phyloP scores from a whole-genome alignment of 768 basidiomycete species.

The Naganishia friedmannii region DNA sequence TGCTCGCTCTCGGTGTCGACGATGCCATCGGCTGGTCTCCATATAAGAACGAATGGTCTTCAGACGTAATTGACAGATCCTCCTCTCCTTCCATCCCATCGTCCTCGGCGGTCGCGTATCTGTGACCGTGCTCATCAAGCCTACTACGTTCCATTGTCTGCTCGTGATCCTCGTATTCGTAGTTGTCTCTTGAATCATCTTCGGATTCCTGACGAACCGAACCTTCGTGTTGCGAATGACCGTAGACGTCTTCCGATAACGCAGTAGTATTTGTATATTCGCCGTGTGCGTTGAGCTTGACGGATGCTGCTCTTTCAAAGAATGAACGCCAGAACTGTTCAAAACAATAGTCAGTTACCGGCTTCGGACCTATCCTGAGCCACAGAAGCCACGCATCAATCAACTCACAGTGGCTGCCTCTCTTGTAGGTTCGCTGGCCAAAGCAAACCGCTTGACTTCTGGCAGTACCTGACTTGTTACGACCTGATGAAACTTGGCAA shows the following conservation, averaged over 20 bases:
- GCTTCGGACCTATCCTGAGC: no score
- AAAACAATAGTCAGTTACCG: not conserved
- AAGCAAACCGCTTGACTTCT: constrained; percentile 82
- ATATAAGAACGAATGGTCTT: constrained; percentile 71
- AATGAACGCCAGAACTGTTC: constrained; percentile 91
- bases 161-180: constrained; percentile 33
- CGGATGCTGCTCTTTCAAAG: constrained; percentile 88
- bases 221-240: not conserved
- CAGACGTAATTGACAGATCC: constrained; percentile 51
- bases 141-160: constrained; percentile 31
- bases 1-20: constrained; percentile 61
- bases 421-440: constrained; percentile 78
- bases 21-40: constrained; percentile 65
- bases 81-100: constrained; percentile 26
- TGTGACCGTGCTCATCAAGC: not conserved
- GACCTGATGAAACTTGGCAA: constrained; percentile 80
- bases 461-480: constrained; percentile 78
- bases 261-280: constrained; percentile 65
- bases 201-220: not conserved
- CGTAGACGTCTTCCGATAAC: constrained; percentile 7
- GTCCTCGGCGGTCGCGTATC: not conserved
- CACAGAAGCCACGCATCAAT: not conserved
- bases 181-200: constrained; percentile 19
- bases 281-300: constrained; percentile 71
- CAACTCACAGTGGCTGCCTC: constrained; percentile 79